Conservation (phyloP, 768 basidiomycete genomes). For the Dacryopinax spathularia region DNA sequence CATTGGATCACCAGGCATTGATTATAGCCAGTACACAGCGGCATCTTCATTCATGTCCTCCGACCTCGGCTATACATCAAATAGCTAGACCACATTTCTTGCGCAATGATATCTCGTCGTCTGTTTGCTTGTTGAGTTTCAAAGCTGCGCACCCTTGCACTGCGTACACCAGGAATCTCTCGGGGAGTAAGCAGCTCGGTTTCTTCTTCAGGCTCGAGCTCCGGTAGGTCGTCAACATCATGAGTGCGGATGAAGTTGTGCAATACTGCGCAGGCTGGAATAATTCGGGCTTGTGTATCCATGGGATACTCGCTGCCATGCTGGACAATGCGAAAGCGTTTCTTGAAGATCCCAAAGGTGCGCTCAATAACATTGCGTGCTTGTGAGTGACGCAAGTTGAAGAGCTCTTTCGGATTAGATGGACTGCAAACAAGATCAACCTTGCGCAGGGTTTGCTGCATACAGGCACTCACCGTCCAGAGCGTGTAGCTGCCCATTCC, state of each 20-base stretch:
- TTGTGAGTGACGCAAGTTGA: slow-evolving; percentile 18
- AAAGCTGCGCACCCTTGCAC: not conserved
- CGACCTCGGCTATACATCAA: not conserved
- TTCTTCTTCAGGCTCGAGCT: not conserved
- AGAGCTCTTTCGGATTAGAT: slow-evolving; percentile 17
- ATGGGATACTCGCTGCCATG: slow-evolving; percentile 10
- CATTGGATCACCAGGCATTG: not conserved
- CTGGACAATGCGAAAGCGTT: slow-evolving; percentile 7
- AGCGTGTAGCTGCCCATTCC: slow-evolving; percentile 20
- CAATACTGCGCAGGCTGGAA: slow-evolving; percentile 15
- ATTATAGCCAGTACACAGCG: not conserved
- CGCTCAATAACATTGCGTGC: slow-evolving; percentile 18
- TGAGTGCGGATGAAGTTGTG: slow-evolving; percentile 21
- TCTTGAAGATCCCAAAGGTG: slow-evolving; percentile 17
- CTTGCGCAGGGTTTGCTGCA: no score
- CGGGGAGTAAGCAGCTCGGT: not conserved
- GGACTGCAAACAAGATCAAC: slow-evolving; percentile 6
- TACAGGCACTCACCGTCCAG: slow-evolving; percentile 7
- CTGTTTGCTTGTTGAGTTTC: slow-evolving; percentile 1
- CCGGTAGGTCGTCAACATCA: slow-evolving; percentile 16
- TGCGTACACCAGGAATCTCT: not conserved
- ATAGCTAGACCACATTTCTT: slow-evolving; percentile 24
- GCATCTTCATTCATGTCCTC: not conserved
- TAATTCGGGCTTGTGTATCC: slow-evolving; percentile 15
- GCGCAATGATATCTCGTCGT: slow-evolving; percentile 20